Conservation (phyloP, 2,329 filamentous ascomycete species). For the Mycogone perniciosa region DNA sequence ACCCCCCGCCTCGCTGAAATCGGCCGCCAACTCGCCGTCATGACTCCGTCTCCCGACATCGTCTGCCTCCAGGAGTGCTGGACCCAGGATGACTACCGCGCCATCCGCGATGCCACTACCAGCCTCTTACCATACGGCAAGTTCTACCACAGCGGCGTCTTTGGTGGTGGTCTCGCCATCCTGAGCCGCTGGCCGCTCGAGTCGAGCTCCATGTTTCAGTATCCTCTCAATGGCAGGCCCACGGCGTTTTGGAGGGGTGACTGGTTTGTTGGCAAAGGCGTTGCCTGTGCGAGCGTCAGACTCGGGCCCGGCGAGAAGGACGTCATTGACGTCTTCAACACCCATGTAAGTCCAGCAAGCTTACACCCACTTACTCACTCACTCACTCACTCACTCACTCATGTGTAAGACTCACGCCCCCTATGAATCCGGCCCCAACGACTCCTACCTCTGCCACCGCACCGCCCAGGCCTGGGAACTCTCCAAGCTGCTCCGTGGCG, state of each 20-base stretch:
- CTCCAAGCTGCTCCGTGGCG: slow-evolving; percentile 77
- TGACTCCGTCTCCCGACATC: slow-evolving; percentile 67
- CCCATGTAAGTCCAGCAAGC: slow-evolving; percentile 54
- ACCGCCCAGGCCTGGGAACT: slow-evolving; percentile 94
- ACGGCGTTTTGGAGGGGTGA: slow-evolving; percentile 92
- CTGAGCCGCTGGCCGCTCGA: slow-evolving; percentile 89
- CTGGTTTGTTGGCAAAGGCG: slow-evolving; percentile 94
- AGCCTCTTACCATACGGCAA: slow-evolving; percentile 81
- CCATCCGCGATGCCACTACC: slow-evolving; percentile 66
- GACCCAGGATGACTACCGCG: slow-evolving; percentile 76
- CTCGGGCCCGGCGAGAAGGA: slow-evolving; percentile 60
- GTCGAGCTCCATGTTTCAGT: slow-evolving; percentile 77
- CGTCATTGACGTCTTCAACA: slow-evolving; percentile 84
- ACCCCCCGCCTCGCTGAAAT: slow-evolving; percentile 76
- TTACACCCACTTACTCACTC: not conserved
- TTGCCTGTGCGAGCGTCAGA: slow-evolving; percentile 75
- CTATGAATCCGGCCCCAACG: slow-evolving; percentile 71
- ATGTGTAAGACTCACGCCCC: slow-evolving; percentile 63
- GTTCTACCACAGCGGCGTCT: slow-evolving; percentile 85
- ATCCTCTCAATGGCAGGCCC: slow-evolving; percentile 87
- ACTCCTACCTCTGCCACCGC: slow-evolving; percentile 85
- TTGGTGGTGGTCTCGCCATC: slow-evolving; percentile 84
- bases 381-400: not conserved
- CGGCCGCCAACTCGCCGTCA: slow-evolving; percentile 66
- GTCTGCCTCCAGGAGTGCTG: slow-evolving; percentile 95